Percentiles rank a stretch among this genome's conserved stretches.
phyloP scores from a whole-genome alignment of 2,329 filamentous ascomycete species.

The Arthroderma sp. region DNA sequence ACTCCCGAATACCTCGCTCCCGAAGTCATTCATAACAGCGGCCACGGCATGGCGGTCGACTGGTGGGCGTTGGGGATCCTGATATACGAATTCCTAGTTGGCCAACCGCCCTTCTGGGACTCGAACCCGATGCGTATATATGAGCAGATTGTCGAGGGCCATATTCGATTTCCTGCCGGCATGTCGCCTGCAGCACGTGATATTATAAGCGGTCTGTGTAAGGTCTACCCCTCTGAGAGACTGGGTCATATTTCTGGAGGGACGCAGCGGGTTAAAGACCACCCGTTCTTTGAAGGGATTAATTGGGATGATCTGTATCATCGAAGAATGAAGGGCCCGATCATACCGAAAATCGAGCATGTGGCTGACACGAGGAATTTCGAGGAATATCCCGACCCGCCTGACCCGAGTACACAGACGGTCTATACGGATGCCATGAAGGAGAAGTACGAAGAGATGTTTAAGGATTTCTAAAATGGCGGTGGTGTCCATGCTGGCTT shows the following conservation, averaged over 20 bases:
- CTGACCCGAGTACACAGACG: slow-evolving; percentile 39
- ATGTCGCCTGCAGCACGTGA: slow-evolving; percentile 48
- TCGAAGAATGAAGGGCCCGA: slow-evolving; percentile 46
- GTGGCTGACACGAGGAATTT: slow-evolving; percentile 52
- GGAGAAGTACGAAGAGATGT: slow-evolving; percentile 46
- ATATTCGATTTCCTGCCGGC: slow-evolving; percentile 46
- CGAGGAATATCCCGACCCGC: slow-evolving; percentile 48
- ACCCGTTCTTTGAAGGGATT: slow-evolving; percentile 49
- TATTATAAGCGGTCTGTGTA: slow-evolving; percentile 49
- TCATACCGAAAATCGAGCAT: slow-evolving; percentile 47
- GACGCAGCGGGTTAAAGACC: slow-evolving; percentile 44
- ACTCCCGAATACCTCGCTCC: slow-evolving; percentile 56
- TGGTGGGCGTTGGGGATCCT: slow-evolving; percentile 58
- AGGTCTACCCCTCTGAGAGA: slow-evolving; percentile 49
- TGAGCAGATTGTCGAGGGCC: slow-evolving; percentile 53
- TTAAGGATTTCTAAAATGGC: slow-evolving; percentile 44
- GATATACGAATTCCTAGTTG: slow-evolving; percentile 54
- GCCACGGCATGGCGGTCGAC: slow-evolving; percentile 52
- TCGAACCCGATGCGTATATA: slow-evolving; percentile 58
- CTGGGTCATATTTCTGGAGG: slow-evolving; percentile 51
- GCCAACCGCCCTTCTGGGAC: slow-evolving; percentile 56
- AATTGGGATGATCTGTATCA: slow-evolving; percentile 53
- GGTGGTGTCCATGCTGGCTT: too few species aligned
- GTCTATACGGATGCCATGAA: slow-evolving; percentile 48
- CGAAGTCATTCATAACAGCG: slow-evolving; percentile 53